A percentile compares a stretch with the other conserved stretches of the same genome.
Evolutionary conservation across 176 grass and related monocot genomes (phyloP).

Genomic region (Saccharum officinarum): DNA sequence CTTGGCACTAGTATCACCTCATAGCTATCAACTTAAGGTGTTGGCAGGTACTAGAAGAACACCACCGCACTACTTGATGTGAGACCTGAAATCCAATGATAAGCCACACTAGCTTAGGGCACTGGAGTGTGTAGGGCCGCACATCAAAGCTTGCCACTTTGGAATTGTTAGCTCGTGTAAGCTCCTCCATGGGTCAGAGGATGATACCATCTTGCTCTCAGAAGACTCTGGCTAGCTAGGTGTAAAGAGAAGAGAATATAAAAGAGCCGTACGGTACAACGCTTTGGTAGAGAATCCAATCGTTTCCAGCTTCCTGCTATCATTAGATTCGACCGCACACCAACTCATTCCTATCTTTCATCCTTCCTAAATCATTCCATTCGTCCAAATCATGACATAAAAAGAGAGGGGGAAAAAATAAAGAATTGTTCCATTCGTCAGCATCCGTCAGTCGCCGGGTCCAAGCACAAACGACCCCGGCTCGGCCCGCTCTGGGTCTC

Average conservation of each 20-base stretch:
- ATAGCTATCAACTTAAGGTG: background rate
- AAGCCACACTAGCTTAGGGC: constrained; percentile 8
- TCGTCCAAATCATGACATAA: background rate
- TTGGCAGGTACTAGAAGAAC: background rate
- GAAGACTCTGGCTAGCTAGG: background rate
- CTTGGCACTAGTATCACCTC: background rate
- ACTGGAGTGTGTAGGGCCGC: background rate
- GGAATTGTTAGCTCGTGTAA: background rate
- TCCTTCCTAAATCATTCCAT: background rate
- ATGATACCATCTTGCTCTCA: background rate
- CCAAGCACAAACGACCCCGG: no score
- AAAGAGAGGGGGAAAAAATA: no score
- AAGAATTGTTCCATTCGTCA: no score
- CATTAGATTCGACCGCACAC: constrained; percentile 18
- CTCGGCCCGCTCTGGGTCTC: no score
- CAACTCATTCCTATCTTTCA: background rate
- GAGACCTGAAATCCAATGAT: constrained; percentile 26
- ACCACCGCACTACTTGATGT: background rate
- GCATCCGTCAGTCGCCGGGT: no score
- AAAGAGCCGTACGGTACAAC: background rate
- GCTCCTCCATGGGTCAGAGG: background rate
- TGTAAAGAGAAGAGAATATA: background rate
- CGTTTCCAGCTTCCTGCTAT: constrained; percentile 16
- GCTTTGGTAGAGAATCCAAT: background rate
- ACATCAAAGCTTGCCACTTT: background rate